These are phyloP conservation scores for Bryoerythrophyllum caledonicum DNA, from an alignment of 225 moss, liverwort and hornwort species.

Conservation along the genomic window DNA sequence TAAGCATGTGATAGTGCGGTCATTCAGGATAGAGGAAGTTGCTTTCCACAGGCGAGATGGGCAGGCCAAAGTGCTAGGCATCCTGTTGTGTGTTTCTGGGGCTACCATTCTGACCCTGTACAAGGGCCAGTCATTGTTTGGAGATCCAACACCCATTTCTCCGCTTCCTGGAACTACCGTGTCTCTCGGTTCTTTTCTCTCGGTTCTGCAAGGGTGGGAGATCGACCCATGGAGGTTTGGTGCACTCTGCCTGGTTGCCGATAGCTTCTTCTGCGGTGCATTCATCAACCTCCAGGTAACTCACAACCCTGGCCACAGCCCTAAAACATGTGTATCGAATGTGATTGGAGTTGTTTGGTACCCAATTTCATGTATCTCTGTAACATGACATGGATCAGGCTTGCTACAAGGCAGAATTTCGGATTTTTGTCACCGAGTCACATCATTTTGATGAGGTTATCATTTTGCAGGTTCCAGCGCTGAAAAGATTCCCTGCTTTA, in stretches of 20 bases:
- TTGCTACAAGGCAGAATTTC: slow-evolving; percentile 7
- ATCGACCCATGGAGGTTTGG: slow-evolving; percentile 55
- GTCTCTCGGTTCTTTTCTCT: slow-evolving; percentile 19
- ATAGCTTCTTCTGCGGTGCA: slow-evolving; percentile 26
- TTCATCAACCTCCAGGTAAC: slow-evolving; percentile 61
- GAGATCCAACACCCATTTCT: slow-evolving; percentile 1
- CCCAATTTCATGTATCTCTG: slow-evolving; percentile 5
- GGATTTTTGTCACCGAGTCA: neutral
- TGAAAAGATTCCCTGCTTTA: slow-evolving; percentile 49
- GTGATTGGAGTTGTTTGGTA: slow-evolving; percentile 36
- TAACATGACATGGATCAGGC: neutral
- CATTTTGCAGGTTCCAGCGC: slow-evolving; percentile 37
- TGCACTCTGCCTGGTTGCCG: slow-evolving; percentile 41
- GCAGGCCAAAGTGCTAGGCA: slow-evolving; percentile 40
- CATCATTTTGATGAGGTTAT: neutral
- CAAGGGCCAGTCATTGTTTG: slow-evolving; percentile 32
- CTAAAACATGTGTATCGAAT: slow-evolving; percentile 14
- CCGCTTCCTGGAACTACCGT: slow-evolving; percentile 21
- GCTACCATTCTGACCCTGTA: slow-evolving; percentile 43
- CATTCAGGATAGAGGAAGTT: slow-evolving; percentile 42
- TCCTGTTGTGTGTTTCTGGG: slow-evolving; percentile 33
- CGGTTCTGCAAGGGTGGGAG: slow-evolving; percentile 13
- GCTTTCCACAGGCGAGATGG: slow-evolving; percentile 33
- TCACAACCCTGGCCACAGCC: neutral
- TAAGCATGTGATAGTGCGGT: slow-evolving; percentile 4